Evolutionary conservation across 2,329 filamentous ascomycete species (phyloP).

Genomic region (Septoria linicola): DNA sequence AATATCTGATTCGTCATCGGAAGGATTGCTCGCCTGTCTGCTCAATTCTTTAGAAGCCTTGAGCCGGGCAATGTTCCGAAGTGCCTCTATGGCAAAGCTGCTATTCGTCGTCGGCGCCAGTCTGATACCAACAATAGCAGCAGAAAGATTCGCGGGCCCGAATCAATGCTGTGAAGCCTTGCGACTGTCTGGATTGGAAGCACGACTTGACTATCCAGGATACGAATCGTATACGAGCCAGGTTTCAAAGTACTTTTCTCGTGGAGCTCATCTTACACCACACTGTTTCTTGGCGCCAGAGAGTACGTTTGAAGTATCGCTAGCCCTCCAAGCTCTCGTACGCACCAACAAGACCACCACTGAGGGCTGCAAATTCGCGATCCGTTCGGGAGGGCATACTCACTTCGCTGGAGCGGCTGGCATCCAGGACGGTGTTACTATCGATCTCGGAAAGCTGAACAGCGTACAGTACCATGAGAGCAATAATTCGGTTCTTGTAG

Average conservation of each 20-base stretch:
- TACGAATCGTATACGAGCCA: background rate
- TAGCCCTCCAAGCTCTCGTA: constrained; percentile 6
- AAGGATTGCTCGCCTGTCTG: no score
- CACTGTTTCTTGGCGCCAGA: constrained; percentile 9
- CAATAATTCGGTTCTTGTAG: constrained; percentile 43
- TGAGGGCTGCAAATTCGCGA: background rate
- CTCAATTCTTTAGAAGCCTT: no score
- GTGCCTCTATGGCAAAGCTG: background rate
- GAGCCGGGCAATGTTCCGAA: no score
- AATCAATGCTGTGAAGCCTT: background rate
- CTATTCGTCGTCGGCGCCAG: no score
- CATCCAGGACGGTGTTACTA: constrained; percentile 32
- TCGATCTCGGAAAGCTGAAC: constrained; percentile 50
- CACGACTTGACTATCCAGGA: constrained; percentile 3
- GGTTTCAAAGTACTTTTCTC: constrained; percentile 7
- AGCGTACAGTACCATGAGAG: constrained; percentile 38
- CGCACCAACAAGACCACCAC: constrained; percentile 3
- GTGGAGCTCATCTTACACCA: constrained; percentile 1
- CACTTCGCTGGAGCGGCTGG: constrained; percentile 15
- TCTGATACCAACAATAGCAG: background rate
- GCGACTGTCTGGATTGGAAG: background rate
- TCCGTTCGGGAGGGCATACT: constrained; percentile 8
- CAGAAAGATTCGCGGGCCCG: background rate
- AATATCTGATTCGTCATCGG: no score
- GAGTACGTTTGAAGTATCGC: constrained; percentile 4